Evolutionary conservation across 2,329 filamentous ascomycete genomes (phyloP).

Genomic region (Pleomassaria siparia): DNA sequence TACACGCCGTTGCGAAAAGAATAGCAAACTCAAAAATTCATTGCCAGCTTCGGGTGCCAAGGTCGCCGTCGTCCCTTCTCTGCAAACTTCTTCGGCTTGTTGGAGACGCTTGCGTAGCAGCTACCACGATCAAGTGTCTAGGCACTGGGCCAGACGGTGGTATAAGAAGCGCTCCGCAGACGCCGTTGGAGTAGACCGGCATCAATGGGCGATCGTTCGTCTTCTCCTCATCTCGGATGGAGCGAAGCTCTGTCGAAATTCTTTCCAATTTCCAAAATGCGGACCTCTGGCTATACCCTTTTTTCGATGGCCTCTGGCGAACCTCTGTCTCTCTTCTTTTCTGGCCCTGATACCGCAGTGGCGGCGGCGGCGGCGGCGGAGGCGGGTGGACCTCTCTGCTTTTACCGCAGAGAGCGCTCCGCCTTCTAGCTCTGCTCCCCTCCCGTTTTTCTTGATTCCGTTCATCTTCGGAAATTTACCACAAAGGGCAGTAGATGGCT

Average conservation of each 20-base stretch:
- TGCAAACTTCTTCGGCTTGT: neutral
- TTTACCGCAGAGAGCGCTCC: too few relatives aligned
- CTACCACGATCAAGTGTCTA: too few relatives aligned
- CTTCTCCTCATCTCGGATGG: conserved; percentile 1
- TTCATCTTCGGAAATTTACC: too few relatives aligned
- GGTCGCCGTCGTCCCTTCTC: neutral
- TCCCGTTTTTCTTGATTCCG: too few relatives aligned
- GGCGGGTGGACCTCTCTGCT: too few relatives aligned
- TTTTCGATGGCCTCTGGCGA: conserved; percentile 4
- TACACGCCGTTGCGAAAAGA: neutral
- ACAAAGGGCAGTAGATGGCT: too few relatives aligned
- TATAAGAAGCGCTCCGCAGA: neutral
- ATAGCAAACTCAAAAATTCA: neutral
- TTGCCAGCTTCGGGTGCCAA: neutral
- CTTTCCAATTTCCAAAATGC: conserved; percentile 3
- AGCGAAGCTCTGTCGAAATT: conserved; percentile 29
- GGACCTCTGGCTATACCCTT: conserved; percentile 18
- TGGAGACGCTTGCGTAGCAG: too few relatives aligned
- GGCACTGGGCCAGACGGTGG: neutral
- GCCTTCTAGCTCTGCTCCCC: too few relatives aligned
- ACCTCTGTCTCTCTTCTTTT: conserved; percentile 13
- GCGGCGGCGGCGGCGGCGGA: too few relatives aligned
- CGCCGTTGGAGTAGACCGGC: neutral
- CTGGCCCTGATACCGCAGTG: too few relatives aligned
- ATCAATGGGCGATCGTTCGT: conserved; percentile 3